Conservation (phyloP, 805 yeast genomes). For the Starmerella stellata region DNA sequence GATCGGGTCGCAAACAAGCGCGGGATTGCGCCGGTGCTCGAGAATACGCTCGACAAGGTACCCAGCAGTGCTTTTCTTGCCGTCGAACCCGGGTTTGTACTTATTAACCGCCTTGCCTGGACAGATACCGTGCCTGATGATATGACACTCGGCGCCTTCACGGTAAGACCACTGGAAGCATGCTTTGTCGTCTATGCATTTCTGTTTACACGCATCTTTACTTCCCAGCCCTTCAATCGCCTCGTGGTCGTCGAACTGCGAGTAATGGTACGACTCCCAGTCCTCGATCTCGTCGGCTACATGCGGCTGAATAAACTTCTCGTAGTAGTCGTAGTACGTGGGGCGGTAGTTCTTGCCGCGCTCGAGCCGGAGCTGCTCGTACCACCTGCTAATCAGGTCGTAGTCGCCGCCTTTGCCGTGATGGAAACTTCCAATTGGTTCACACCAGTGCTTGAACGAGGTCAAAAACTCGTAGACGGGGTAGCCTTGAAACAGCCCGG, state of each 20-base stretch:
- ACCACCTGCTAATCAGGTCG: conserved; percentile 17
- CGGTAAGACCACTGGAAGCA: conserved; percentile 14
- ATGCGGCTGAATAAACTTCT: conserved; percentile 21
- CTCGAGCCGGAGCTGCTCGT: conserved; percentile 16
- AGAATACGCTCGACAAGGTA: conserved; percentile 22
- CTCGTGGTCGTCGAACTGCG: conserved; percentile 6
- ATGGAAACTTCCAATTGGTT: conserved; percentile 22
- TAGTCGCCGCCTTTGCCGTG: conserved; percentile 19
- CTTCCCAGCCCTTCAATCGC: conserved; percentile 7
- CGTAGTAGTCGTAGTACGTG: conserved; percentile 20
- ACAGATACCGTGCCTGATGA: conserved; percentile 5
- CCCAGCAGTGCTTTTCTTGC: conserved; percentile 14
- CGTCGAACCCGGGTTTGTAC: conserved; percentile 1
- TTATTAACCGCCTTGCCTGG: conserved; percentile 11
- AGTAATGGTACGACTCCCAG: conserved; percentile 15
- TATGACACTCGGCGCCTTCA: conserved; percentile 7
- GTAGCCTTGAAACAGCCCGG: conserved; percentile 21
- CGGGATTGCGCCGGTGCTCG: conserved; percentile 2
- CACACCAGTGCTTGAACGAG: conserved; percentile 19
- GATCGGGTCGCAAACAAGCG: neutral
- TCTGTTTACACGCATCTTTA: conserved; percentile 8
- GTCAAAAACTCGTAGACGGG: conserved; percentile 13
- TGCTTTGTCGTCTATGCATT: conserved; percentile 11
- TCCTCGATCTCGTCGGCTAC: conserved; percentile 13
- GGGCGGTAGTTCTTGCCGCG: conserved; percentile 8